Percentiles rank a stretch among this genome's conserved stretches.
Evolutionary conservation across 768 basidiomycete genomes (phyloP).

Genomic region (Gloeostereum incarnatum): DNA sequence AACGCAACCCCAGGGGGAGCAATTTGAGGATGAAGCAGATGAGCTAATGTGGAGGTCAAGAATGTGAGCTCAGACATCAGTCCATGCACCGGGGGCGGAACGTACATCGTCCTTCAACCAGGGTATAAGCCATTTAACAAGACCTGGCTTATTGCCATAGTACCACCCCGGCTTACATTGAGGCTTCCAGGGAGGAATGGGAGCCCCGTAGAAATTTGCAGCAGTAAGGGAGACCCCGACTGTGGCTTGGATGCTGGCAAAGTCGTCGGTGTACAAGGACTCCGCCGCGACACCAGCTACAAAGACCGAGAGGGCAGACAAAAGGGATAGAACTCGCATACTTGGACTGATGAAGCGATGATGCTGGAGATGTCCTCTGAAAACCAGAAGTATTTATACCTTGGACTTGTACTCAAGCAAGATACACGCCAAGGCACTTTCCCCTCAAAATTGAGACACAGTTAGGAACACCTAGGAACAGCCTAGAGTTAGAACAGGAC

Average conservation of each 20-base stretch:
- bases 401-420: too few relatives aligned
- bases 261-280: neutral
- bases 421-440: too few relatives aligned
- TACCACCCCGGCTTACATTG: slow-evolving; percentile 25
- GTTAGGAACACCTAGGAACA: too few relatives aligned
- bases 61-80: neutral
- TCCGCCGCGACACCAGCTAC: neutral
- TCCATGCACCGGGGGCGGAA: neutral
- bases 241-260: neutral
- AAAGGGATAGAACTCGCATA: neutral
- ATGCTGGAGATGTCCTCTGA: too few relatives aligned
- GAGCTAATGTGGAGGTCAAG: slow-evolving; percentile 8
- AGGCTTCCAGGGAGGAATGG: slow-evolving; percentile 20
- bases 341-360: too few relatives aligned
- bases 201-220: slow-evolving; percentile 22
- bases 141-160: slow-evolving; percentile 15
- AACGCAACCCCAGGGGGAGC: too few relatives aligned
- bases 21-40: slow-evolving; percentile 15
- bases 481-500: too few relatives aligned
- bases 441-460: too few relatives aligned
- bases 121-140: neutral
- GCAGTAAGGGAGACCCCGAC: slow-evolving; percentile 6
- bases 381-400: too few relatives aligned
- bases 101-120: slow-evolving; percentile 1
- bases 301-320: slow-evolving; percentile 1